Base-by-base conservation (phyloP, 2,329 filamentous ascomycete genomes). In the Phyllosticta citribraziliensis region DNA sequence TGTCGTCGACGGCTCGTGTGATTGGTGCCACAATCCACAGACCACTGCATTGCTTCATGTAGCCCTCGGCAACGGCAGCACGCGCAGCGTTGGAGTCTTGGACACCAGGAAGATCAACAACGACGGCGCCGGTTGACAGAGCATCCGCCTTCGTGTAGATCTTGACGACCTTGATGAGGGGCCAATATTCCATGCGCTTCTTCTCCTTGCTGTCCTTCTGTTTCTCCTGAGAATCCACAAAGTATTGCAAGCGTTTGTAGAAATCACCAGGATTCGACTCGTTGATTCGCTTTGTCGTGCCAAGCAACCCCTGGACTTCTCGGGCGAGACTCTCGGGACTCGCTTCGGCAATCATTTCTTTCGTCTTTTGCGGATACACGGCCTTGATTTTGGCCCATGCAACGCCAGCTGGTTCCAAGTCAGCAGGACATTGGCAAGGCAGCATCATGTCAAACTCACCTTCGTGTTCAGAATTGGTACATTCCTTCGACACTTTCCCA, bases 21-120 rank as follows among this genome's bases (percentile, higher is more conserved):
- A 87, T 86, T 0, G 82, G 82, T 1, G 83, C 82, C n/a, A 85
- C 80, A 57, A 86, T 81, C 82, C 82, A 87, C 0, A 86, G 68
- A 2, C 80, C 78, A 1, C 79, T 80, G 64, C 84, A 87, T 63
- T 81, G 76, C 66, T 86, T 81, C 71, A 86, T 79, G 65, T 87
- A 87, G 0, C 75, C 75, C 52, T 78, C 76, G 1, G 84, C 82
- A 24, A 87, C 79, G 2, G 81, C 79, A 50, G 80, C 78, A 56
- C 84, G 76, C 40, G 84, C 84, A 3, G 81, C 78, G 66, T 87
- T 87, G 0, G 79, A 79, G 66, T 87, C 84, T 14, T 82, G 78
- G 0, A 83, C 75, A 52, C 84, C 83, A 5, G 84, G 84, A 10
- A 87, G 70, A 67, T 87, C 81, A 14, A 84, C 82, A 59, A 84